Evolutionary conservation across 306 rosid species (phyloP), one percentile per base, ranked within the genome.

Genomic region (Purshia tridentata): DNA sequence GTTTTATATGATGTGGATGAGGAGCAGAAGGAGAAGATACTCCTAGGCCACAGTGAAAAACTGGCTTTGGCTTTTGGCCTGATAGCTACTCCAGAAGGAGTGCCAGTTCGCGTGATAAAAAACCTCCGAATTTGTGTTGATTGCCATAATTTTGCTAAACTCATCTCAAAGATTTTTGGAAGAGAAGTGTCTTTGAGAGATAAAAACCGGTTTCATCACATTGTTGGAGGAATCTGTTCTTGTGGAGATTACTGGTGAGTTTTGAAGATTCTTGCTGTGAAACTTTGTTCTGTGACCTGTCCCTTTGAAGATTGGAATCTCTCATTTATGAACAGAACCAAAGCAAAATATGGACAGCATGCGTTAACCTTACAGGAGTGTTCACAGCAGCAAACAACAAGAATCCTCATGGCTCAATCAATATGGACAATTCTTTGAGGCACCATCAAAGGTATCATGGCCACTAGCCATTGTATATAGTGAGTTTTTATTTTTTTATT

Each of bases 101-200:
- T 20, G 23, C 75, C 89, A 22, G 79, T 94, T 35, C 94, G 88
- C 12, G 87, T 93, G 50, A 85, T 93, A 41, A 93, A 93, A 73
- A 94, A 89, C 67, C 96, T 91, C 37, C 88, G 96, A 46, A 83
- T 91, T 78, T 91, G 98, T 78, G 96, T 89, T 61, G 98, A 94
- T 79, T 91, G 98, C 78, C 97, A 94, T 76, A 84, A 91, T 53
- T 93, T 93, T 72, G 98, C 94, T 35, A 93, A 91, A 62, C 62
- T 86, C 47, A 83, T 91, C 67, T 91, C 97, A 0, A 81, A 75
- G 80, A 39, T 86, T 16, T 81, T 74, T 77, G 73, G 81, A 49
- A 88, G 98, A 78, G 86, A 84, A 73, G 91, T 89, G 73, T 86
- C 77, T 60, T 65, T 94, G 59, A 86, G 96, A 77, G 98, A 92